These are phyloP conservation scores for Crithidia bombi DNA, from an alignment of 208 protist genomes.

Conservation along the genomic window DNA sequence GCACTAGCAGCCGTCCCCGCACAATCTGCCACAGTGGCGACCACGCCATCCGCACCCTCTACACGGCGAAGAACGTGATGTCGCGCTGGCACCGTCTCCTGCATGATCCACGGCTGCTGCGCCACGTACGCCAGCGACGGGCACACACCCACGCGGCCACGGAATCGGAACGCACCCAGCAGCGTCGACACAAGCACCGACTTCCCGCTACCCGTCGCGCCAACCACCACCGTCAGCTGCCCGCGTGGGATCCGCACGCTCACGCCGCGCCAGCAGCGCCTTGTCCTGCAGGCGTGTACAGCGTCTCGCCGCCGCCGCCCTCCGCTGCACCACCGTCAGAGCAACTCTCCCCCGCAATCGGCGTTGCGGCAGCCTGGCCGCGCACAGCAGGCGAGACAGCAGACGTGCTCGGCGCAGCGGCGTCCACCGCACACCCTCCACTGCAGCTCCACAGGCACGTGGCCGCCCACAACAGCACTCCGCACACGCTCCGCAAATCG, in stretches of 20 bases:
- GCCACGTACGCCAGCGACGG: constrained; percentile 80
- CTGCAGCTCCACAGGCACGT: constrained; percentile 28
- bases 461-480: constrained; percentile 10
- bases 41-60: no score
- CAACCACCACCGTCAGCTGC: constrained; percentile 57
- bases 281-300: constrained; percentile 46
- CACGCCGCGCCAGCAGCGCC: constrained; percentile 43
- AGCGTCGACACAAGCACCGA: constrained; percentile 53
- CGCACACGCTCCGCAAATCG: not conserved
- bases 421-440: constrained; percentile 2
- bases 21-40: no score
- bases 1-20: constrained; percentile 90
- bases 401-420: not conserved
- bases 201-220: constrained; percentile 57
- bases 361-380: no score
- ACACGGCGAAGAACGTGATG: constrained; percentile 82
- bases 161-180: constrained; percentile 43
- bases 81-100: constrained; percentile 90
- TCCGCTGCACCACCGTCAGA: not conserved
- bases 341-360: not conserved
- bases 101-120: constrained; percentile 93
- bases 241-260: constrained; percentile 48
- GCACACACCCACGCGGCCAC: constrained; percentile 32
- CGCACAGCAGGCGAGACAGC: not conserved
- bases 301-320: constrained; percentile 39